phyloP scores from a whole-genome alignment of 2,329 filamentous ascomycete species.

The Beauveria sp. region DNA sequence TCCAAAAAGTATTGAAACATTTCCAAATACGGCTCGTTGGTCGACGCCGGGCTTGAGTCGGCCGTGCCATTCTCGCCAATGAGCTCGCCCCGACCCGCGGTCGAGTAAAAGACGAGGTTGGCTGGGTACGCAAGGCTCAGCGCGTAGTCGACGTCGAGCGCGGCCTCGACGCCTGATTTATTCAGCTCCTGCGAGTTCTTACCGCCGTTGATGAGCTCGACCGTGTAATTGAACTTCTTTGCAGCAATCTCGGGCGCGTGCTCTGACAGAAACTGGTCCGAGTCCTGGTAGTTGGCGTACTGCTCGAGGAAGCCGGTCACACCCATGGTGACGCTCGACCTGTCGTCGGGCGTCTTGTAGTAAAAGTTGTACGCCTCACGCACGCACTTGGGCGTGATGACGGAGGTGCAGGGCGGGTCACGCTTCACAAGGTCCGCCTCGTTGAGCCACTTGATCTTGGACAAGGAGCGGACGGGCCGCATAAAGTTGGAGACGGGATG shows the following conservation, averaged over 20 bases:
- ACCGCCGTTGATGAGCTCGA: slow-evolving; percentile 35
- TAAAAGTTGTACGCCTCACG: slow-evolving; percentile 38
- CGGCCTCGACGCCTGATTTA: slow-evolving; percentile 36
- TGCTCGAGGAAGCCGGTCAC: slow-evolving; percentile 44
- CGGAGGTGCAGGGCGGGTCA: slow-evolving; percentile 24
- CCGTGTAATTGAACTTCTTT: slow-evolving; percentile 31
- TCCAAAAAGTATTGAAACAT: slow-evolving; percentile 43
- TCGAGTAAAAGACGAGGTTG: slow-evolving; percentile 36
- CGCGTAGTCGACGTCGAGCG: slow-evolving; percentile 41
- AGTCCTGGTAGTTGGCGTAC: slow-evolving; percentile 37
- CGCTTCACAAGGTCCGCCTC: slow-evolving; percentile 15
- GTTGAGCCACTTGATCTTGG: not conserved
- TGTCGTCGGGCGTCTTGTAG: slow-evolving; percentile 22
- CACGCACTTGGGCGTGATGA: slow-evolving; percentile 34
- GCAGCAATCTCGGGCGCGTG: slow-evolving; percentile 29
- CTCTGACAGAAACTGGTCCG: slow-evolving; percentile 29
- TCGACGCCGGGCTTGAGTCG: slow-evolving; percentile 21
- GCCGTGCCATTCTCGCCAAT: slow-evolving; percentile 31
- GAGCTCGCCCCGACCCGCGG: slow-evolving; percentile 36
- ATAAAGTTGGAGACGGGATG: slow-evolving; percentile 44
- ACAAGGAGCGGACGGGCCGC: slow-evolving; percentile 28
- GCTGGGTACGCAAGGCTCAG: slow-evolving; percentile 38
- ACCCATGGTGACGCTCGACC: slow-evolving; percentile 32
- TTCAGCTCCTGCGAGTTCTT: slow-evolving; percentile 32
- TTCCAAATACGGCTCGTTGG: slow-evolving; percentile 52